A percentile compares a stretch with the other conserved stretches of the same genome.
phyloP scores from a whole-genome alignment of 768 basidiomycete genomes.

The Lactifluus piperatus region DNA sequence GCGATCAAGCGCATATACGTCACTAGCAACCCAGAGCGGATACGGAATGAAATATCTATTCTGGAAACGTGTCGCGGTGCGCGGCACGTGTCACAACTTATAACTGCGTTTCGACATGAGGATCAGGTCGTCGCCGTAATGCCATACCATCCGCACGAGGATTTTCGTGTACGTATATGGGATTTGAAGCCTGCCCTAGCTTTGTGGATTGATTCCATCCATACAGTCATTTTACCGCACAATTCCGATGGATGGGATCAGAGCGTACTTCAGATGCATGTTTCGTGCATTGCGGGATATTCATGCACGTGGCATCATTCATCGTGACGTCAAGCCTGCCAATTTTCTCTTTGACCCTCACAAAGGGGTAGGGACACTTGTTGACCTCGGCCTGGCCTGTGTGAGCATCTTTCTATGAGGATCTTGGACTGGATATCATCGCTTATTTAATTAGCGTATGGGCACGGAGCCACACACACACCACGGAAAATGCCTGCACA shows the following conservation, averaged over 20 bases:
- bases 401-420: conserved; percentile 36
- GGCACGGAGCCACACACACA: conserved; percentile 43
- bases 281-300: conserved; percentile 86
- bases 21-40: conserved; percentile 87
- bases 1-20: conserved; percentile 97
- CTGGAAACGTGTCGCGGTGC: conserved; percentile 80
- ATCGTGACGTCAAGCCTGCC: conserved; percentile 96
- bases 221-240: conserved; percentile 67
- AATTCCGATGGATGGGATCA: conserved; percentile 69
- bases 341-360: conserved; percentile 92
- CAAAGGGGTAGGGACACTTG: conserved; percentile 75
- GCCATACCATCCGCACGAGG: conserved; percentile 87
- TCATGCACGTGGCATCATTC: conserved; percentile 79
- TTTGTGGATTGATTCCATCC: conserved; percentile 13
- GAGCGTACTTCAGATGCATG: conserved; percentile 83
- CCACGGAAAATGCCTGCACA: conserved; percentile 70
- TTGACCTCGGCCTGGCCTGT: conserved; percentile 94
- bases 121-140: conserved; percentile 94
- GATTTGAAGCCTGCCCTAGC: background rate
- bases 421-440: background rate
- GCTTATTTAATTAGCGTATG: conserved; percentile 23
- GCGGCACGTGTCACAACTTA: conserved; percentile 84
- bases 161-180: conserved; percentile 72
- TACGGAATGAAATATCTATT: conserved; percentile 87
- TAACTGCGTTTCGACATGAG: conserved; percentile 83